phyloP scores from a whole-genome alignment of 108 stramenopile species.

The Epipyxis sp. region DNA sequence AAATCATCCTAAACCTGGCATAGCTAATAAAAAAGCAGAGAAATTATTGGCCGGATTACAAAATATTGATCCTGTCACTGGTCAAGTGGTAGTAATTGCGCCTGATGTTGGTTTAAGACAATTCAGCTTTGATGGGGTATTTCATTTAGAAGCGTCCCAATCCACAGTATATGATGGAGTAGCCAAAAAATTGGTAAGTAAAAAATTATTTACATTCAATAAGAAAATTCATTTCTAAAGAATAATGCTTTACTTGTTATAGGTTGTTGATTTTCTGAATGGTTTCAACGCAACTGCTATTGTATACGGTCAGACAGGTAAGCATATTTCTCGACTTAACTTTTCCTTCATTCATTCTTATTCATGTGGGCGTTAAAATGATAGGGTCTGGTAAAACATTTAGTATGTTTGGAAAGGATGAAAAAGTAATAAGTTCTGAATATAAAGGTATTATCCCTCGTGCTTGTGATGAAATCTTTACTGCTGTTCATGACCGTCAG shows the following conservation, averaged over 20 bases:
- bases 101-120: slow-evolving; percentile 57
- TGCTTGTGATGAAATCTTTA: slow-evolving; percentile 55
- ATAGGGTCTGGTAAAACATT: slow-evolving; percentile 63
- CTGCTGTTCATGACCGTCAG: slow-evolving; percentile 39
- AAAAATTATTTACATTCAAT: no score
- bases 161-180: slow-evolving; percentile 47
- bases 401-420: slow-evolving; percentile 64
- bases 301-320: slow-evolving; percentile 67
- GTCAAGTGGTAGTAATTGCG: slow-evolving; percentile 57
- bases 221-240: no score
- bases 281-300: slow-evolving; percentile 63
- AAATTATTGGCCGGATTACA: no score
- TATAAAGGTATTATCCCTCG: slow-evolving; percentile 36
- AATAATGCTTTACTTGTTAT: no score
- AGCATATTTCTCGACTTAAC: not conserved
- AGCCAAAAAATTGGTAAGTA: slow-evolving; percentile 49
- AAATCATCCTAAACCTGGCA: no score
- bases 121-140: slow-evolving; percentile 62
- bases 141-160: slow-evolving; percentile 44
- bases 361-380: not conserved
- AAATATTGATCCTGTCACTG: no score
- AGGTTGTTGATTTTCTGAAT: slow-evolving; percentile 56
- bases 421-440: not conserved
- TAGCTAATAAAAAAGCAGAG: no score
- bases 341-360: not conserved